These are phyloP conservation scores for Gillenia trifoliata DNA, from an alignment of 306 rosid species.

Conservation along the genomic window DNA sequence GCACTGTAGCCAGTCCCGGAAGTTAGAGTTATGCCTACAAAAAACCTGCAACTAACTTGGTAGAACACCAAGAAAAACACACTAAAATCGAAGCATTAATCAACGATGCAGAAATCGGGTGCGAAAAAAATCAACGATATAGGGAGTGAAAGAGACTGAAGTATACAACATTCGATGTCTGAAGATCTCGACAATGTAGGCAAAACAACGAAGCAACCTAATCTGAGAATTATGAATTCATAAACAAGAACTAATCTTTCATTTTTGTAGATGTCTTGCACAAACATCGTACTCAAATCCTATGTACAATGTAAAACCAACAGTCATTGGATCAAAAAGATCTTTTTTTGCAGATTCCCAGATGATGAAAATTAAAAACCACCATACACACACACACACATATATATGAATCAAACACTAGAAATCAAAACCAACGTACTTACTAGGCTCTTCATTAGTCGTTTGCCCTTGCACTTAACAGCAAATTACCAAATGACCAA, in stretches of 20 bases:
- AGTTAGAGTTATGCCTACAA: neutral
- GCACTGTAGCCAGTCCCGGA: too few relatives aligned
- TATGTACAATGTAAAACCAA: neutral
- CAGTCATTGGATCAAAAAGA: neutral
- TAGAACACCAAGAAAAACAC: neutral
- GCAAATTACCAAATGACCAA: neutral
- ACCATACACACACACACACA: neutral
- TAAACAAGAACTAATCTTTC: neutral
- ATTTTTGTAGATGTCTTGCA: neutral
- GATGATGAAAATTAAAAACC: neutral
- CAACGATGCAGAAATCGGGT: neutral
- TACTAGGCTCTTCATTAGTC: constrained; percentile 52
- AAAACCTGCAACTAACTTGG: neutral
- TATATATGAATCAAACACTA: neutral
- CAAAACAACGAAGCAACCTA: neutral
- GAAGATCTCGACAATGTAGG: neutral
- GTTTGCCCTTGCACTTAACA: neutral
- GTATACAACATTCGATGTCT: neutral
- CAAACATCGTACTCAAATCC: neutral
- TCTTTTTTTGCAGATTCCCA: neutral
- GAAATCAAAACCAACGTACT: constrained; percentile 46
- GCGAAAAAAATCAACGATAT: too few relatives aligned
- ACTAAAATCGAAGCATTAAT: neutral
- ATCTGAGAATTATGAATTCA: neutral
- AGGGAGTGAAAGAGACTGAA: neutral